These are phyloP conservation scores for Pterothamnion heteromorphum DNA, from an alignment of 31 red algal species.

Conservation along the genomic window DNA sequence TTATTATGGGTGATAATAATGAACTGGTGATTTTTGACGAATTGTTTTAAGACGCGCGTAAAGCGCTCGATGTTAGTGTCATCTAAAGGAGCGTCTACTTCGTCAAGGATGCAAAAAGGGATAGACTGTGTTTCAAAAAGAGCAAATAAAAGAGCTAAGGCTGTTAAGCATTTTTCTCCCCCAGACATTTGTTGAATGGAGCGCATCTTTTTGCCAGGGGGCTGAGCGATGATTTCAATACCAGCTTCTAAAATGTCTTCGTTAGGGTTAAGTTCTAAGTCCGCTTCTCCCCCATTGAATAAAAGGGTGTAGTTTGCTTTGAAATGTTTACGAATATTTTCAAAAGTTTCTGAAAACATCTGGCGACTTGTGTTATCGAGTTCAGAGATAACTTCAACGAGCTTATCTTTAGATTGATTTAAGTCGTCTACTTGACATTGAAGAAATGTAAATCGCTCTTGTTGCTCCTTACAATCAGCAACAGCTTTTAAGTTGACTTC, in stretches of 20 bases:
- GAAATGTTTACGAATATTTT: conserved; percentile 89
- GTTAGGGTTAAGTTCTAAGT: conserved; percentile 76
- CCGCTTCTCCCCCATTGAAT: conserved; percentile 70
- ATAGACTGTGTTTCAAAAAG: conserved; percentile 75
- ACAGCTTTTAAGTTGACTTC: too few relatives aligned
- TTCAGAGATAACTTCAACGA: too few relatives aligned
- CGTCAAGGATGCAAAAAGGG: conserved; percentile 96
- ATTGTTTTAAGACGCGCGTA: background rate
- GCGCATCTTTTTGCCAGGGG: conserved; percentile 87
- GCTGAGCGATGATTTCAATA: conserved; percentile 93
- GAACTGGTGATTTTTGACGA: conserved; percentile 17
- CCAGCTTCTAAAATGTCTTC: conserved; percentile 89
- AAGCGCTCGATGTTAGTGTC: conserved; percentile 3
- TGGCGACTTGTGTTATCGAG: too few relatives aligned
- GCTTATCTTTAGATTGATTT: background rate
- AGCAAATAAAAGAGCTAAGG: conserved; percentile 95
- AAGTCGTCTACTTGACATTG: conserved; percentile 63
- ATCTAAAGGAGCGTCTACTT: conserved; percentile 98
- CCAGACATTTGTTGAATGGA: conserved; percentile 96
- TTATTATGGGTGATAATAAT: conserved; percentile 46
- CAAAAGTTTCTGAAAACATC: conserved; percentile 9
- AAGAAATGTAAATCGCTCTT: conserved; percentile 70
- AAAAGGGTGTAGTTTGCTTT: background rate
- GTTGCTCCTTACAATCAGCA: conserved; percentile 59
- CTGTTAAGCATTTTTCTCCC: conserved; percentile 94